Evolutionary conservation across 805 yeast genomes (phyloP).

Genomic region (Groenewaldozyma tartarivorans): DNA sequence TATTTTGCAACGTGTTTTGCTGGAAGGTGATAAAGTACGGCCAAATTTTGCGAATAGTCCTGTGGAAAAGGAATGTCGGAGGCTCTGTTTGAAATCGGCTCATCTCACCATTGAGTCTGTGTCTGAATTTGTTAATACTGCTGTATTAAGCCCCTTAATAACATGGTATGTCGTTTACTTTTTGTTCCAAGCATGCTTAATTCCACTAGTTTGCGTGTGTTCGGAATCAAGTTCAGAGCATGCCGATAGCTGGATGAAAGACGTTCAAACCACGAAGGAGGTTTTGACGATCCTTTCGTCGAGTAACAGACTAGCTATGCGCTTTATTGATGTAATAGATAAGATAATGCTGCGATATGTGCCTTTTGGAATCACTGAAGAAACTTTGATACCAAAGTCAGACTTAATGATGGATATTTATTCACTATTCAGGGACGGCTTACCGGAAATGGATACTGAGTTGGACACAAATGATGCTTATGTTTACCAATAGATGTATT

Average conservation of each 20-base stretch:
- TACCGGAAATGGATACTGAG: conserved; percentile 3
- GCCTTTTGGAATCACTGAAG: conserved; percentile 7
- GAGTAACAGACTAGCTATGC: conserved; percentile 38
- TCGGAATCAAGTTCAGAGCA: conserved; percentile 41
- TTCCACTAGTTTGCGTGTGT: conserved; percentile 46
- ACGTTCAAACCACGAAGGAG: conserved; percentile 34
- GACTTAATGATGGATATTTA: conserved; percentile 34
- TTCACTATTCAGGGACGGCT: conserved; percentile 37
- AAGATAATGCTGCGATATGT: conserved; percentile 25
- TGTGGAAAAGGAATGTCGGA: conserved; percentile 41
- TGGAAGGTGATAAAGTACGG: conserved; percentile 12
- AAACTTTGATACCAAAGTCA: conserved; percentile 17
- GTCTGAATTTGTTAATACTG: conserved; percentile 18
- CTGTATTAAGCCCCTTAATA: conserved; percentile 36
- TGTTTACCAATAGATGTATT: too few species aligned
- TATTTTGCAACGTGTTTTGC: conserved; percentile 43
- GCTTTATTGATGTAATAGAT: conserved; percentile 38
- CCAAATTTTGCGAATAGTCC: conserved; percentile 7
- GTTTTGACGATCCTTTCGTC: conserved; percentile 31
- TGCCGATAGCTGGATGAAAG: conserved; percentile 35
- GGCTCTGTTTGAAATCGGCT: conserved; percentile 43
- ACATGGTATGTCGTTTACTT: conserved; percentile 60
- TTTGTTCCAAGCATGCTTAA: conserved; percentile 52
- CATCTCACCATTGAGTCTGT: conserved; percentile 45
- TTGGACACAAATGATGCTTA: not conserved